Conservation (phyloP, 768 basidiomycete species). For the Mycena chlorophos region DNA sequence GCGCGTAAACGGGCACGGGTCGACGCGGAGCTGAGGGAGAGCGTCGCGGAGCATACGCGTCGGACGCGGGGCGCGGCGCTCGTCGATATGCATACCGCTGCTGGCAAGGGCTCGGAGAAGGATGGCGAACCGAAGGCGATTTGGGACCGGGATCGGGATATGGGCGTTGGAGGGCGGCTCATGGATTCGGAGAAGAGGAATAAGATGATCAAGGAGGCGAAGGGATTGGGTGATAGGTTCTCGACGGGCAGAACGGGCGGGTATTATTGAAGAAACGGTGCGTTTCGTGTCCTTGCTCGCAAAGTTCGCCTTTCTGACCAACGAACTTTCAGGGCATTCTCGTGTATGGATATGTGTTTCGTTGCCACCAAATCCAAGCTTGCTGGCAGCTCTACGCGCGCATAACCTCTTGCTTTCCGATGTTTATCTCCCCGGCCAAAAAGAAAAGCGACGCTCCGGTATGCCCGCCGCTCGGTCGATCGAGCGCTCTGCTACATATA, state of each 20-base stretch:
- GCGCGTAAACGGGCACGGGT: slow-evolving; percentile 56
- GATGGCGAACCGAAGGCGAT: slow-evolving; percentile 63
- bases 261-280: slow-evolving; percentile 41
- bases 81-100: slow-evolving; percentile 50
- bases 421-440: too few relatives aligned
- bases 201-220: slow-evolving; percentile 78
- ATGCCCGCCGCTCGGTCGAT: too few relatives aligned
- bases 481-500: too few relatives aligned
- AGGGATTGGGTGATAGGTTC: slow-evolving; percentile 80
- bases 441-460: too few relatives aligned
- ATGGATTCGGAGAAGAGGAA: slow-evolving; percentile 87
- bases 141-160: slow-evolving; percentile 92
- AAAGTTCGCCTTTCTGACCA: too few relatives aligned
- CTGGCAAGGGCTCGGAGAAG: slow-evolving; percentile 37
- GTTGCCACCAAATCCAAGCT: too few relatives aligned
- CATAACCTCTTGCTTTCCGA: too few relatives aligned
- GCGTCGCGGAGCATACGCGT: slow-evolving; percentile 79
- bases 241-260: slow-evolving; percentile 70
- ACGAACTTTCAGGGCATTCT: too few relatives aligned
- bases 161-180: slow-evolving; percentile 81
- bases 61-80: slow-evolving; percentile 56
- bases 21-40: slow-evolving; percentile 68
- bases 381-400: too few relatives aligned
- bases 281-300: too few relatives aligned
- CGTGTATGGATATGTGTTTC: too few relatives aligned